Percentiles rank a stretch among this genome's conserved stretches.
phyloP scores from a whole-genome alignment of 2,329 filamentous ascomycete species.

The Penicillium verrucosum region DNA sequence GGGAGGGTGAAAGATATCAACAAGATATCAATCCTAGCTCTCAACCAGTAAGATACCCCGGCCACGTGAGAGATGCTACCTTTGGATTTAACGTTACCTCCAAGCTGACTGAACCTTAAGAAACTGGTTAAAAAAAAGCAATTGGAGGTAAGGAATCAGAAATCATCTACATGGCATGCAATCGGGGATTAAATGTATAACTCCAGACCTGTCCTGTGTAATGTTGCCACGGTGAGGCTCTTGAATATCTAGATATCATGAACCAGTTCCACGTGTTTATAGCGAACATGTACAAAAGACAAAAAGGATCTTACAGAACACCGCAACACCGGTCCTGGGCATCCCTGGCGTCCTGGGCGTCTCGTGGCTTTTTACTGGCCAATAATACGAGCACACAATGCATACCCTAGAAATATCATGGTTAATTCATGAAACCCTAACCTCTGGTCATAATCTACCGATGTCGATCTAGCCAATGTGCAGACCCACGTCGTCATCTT shows the following conservation, averaged over 20 bases:
- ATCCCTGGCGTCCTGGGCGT: background rate
- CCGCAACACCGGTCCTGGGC: background rate
- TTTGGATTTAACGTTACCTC: constrained; percentile 2
- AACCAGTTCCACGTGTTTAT: background rate
- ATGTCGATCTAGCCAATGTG: background rate
- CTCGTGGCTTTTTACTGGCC: background rate
- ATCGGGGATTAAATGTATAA: background rate
- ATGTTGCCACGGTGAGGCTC: background rate
- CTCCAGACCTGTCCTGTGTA: background rate
- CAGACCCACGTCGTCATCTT: background rate
- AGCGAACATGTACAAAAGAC: background rate
- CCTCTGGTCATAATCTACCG: background rate
- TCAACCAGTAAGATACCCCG: background rate
- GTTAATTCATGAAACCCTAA: background rate
- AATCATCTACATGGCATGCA: background rate
- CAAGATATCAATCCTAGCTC: background rate
- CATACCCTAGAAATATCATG: background rate
- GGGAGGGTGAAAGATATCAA: background rate
- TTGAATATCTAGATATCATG: background rate
- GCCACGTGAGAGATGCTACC: background rate
- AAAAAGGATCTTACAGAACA: background rate
- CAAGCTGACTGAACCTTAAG: constrained; percentile 1
- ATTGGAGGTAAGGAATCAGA: background rate
- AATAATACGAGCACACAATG: background rate
- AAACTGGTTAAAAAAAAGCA: no score